Evolutionary conservation across 2,329 filamentous ascomycete species (phyloP), one percentile per base, ranked within the genome.

Genomic region (Mollisia scopiformis): DNA sequence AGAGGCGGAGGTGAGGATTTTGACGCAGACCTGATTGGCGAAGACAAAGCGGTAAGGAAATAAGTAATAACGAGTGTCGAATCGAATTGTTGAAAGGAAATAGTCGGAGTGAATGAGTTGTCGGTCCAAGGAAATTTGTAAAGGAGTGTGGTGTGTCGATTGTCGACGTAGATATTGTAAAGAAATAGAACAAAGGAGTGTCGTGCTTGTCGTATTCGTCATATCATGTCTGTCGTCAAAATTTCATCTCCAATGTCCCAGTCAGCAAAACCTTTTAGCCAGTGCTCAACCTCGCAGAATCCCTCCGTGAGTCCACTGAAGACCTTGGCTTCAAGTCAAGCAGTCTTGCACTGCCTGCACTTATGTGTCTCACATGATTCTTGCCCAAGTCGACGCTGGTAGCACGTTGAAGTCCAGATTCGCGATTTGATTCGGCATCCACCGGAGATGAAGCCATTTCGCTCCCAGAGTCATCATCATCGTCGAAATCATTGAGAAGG

Each of bases 341-440:
- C 55, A 94, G 76, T 75, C 86, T 90, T 11, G 90, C 90, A 71
- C 89, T 93, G 53, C 91, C 91, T 47, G 90, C 89, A 70, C 90
- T 93, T 70, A 93, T 87, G 65, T 89, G 89, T 57, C 88, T 83
- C 21, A 80, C 84, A 68, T 93, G 90, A 10, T 82, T 80, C 69
- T 81, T 85, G 60, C 85, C 84, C 53, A 69, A 58, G 62, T 89
- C 85, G 59, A 94, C 80, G 74, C 89, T 94, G 55, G 82, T 88
- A 28, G 92, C 91, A 67, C 89, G 86, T 68, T 87, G 84, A 28
- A 87, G 41, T 16, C 63, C 67, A 46, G 60, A 33, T 25, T 62
- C 41, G 25, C 4, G 23, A 16, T 55, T 47, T 6, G 58, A 53
- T 25, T 41, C 47, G 10, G 35, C 43, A 33, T 52, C 53, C 43